These are phyloP conservation scores for Coelastrella sp. DNA, from an alignment of 139 green algal species.

Conservation along the genomic window DNA sequence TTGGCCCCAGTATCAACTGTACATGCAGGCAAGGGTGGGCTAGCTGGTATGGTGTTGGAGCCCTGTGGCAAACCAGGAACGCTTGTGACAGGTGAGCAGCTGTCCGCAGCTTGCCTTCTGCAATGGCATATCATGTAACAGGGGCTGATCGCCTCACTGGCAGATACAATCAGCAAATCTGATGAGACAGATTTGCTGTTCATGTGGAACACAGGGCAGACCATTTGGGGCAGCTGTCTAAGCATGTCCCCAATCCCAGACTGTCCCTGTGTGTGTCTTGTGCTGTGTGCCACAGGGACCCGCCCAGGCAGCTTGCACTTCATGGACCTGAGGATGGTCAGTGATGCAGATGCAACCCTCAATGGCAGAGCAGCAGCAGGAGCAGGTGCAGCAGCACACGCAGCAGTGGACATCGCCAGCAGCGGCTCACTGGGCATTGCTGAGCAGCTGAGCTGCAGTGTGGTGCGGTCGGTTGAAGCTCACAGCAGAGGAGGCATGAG, in stretches of 20 bases:
- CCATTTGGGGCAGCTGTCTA: too few species aligned
- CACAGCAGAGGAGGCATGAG: conserved; percentile 80
- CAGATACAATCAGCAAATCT: too few species aligned
- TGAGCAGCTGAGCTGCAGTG: conserved; percentile 36
- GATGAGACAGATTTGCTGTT: too few species aligned
- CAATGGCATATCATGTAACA: too few species aligned
- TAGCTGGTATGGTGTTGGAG: conserved; percentile 75
- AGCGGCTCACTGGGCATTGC: not conserved
- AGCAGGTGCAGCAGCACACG: not conserved
- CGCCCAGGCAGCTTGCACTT: conserved; percentile 78
- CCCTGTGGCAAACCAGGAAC: conserved; percentile 61
- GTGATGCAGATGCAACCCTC: conserved; percentile 10
- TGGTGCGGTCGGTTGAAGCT: conserved; percentile 77
- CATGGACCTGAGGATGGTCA: conserved; percentile 79
- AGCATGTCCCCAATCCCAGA: too few species aligned
- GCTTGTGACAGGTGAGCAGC: conserved; percentile 47
- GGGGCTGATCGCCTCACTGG: too few species aligned
- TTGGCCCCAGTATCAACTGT: conserved; percentile 53
- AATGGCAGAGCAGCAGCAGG: conserved; percentile 27
- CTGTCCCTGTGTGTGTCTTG: not conserved
- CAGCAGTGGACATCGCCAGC: conserved; percentile 13
- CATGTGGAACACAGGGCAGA: too few species aligned
- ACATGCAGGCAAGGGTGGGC: conserved; percentile 38
- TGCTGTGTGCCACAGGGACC: not conserved
- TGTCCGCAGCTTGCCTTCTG: not conserved